phyloP scores from a whole-genome alignment of 371 early-diverging fungal genomes.

The Mortierella sp. region DNA sequence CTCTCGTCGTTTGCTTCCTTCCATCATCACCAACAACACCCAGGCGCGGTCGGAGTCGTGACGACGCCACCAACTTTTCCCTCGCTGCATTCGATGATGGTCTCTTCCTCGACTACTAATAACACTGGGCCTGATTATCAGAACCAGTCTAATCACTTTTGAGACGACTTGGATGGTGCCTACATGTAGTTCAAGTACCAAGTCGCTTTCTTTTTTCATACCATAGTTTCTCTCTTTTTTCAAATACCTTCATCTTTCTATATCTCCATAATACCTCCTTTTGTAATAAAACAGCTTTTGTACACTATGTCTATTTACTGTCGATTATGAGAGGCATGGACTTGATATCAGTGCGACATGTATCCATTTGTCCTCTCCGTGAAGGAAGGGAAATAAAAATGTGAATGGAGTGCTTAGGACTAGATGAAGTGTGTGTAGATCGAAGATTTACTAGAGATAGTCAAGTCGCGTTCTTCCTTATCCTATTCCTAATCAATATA shows the following conservation, averaged over 20 bases:
- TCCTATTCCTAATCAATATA: no score
- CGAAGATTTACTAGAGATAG: neutral
- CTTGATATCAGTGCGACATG: neutral
- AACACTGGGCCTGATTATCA: neutral
- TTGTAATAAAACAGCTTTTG: conserved; percentile 6
- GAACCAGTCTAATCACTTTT: neutral
- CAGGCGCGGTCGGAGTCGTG: neutral
- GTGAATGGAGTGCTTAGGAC: no score
- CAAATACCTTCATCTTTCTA: neutral
- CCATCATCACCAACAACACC: conserved; percentile 8
- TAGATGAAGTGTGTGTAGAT: neutral
- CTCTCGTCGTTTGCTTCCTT: conserved; percentile 15
- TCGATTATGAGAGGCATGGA: neutral
- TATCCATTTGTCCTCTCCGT: no score
- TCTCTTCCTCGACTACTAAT: neutral
- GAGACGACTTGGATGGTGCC: no score
- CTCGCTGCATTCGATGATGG: neutral
- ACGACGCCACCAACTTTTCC: neutral
- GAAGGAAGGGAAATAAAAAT: neutral
- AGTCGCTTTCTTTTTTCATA: neutral
- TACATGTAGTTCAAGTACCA: no score
- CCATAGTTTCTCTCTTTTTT: neutral
- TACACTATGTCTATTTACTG: neutral
- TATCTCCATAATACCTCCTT: neutral
- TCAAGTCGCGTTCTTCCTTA: no score